A percentile compares a stretch with the other conserved stretches of the same genome.
Conservation (phyloP, 202 grass and related monocot genomes). For the Thinopyrum obtusiflorum region DNA sequence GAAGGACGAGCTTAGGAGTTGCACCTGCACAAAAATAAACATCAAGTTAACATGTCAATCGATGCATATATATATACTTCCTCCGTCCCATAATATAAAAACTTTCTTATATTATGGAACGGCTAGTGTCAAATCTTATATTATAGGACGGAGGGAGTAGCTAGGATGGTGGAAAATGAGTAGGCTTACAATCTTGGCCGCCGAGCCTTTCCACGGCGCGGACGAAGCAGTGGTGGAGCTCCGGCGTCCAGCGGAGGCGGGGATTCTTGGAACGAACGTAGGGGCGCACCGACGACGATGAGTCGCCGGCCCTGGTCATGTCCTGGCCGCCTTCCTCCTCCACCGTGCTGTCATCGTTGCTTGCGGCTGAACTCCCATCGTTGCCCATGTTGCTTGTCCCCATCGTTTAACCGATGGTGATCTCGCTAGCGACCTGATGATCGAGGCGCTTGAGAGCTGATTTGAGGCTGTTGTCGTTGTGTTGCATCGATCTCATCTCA, state of each 20-base stretch:
- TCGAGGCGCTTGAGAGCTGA: background rate
- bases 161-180: background rate
- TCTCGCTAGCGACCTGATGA: background rate
- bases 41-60: background rate
- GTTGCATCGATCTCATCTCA: background rate
- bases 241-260: constrained; percentile 72
- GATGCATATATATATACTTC: too few species aligned
- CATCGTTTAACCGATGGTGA: background rate
- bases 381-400: background rate
- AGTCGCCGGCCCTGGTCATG: background rate
- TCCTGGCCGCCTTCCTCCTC: constrained; percentile 42
- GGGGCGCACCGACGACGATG: constrained; percentile 29
- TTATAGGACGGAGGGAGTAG: too few species aligned
- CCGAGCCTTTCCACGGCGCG: constrained; percentile 62
- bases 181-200: constrained; percentile 59
- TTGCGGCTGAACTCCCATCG: constrained; percentile 25
- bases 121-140: too few species aligned
- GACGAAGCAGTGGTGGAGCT: constrained; percentile 63
- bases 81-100: too few species aligned
- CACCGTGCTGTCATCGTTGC: constrained; percentile 41
- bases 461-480: background rate
- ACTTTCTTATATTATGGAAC: too few species aligned
- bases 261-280: constrained; percentile 72
- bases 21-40: constrained; percentile 33
- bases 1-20: constrained; percentile 71